A percentile compares a stretch with the other conserved stretches of the same genome.
Conservation (phyloP, 441 rosid species). For the Euphorbia schlechtendalii region DNA sequence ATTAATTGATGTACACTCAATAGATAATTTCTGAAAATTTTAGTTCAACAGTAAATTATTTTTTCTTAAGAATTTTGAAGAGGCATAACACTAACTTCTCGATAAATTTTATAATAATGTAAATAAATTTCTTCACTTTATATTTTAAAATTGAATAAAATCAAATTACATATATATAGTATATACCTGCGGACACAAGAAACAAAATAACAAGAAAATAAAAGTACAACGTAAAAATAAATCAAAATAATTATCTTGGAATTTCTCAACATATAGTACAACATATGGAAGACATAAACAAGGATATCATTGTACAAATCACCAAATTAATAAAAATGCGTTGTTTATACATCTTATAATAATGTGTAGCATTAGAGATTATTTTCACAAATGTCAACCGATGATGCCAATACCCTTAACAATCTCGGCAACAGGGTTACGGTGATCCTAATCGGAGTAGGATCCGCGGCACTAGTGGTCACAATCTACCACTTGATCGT, state of each 20-base stretch:
- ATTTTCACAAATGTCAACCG: conserved; percentile 4
- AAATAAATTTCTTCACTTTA: too few relatives aligned
- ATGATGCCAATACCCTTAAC: neutral
- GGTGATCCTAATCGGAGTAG: conserved; percentile 24
- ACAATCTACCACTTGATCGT: conserved; percentile 36
- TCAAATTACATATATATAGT: too few relatives aligned
- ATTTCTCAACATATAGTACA: neutral
- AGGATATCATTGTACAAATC: conserved; percentile 16
- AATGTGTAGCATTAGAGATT: neutral
- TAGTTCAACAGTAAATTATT: too few relatives aligned
- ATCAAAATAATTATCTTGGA: conserved; percentile 1
- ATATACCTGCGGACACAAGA: too few relatives aligned
- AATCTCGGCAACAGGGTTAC: conserved; percentile 6
- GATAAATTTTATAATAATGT: too few relatives aligned
- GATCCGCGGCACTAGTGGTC: conserved; percentile 27
- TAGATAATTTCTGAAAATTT: too few relatives aligned
- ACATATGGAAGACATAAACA: neutral
- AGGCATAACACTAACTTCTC: too few relatives aligned
- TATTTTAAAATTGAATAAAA: too few relatives aligned
- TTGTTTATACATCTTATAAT: neutral
- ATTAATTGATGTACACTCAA: too few relatives aligned
- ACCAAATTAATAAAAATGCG: neutral
- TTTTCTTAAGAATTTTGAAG: too few relatives aligned
- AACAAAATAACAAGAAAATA: neutral
- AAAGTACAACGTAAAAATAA: neutral